Base-by-base conservation (phyloP, 192 early-diverging fungal species). In the Linnemannia elongata region DNA sequence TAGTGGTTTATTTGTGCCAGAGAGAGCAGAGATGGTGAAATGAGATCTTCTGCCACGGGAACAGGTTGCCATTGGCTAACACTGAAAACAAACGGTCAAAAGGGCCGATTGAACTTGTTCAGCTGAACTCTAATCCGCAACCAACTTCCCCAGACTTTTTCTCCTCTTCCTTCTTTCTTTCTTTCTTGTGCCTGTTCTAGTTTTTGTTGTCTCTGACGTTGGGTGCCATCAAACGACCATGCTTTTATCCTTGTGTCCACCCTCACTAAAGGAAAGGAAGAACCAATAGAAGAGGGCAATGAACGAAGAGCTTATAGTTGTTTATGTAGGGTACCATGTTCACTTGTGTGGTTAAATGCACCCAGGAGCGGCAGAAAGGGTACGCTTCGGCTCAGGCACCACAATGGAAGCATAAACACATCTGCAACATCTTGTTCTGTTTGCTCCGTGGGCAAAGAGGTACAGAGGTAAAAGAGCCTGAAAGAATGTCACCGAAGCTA, bases 61-160 rank as follows among this genome's bases (percentile, higher is more conserved):
- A 76, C 24, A 1, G 5, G 60, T 3, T 76, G 6, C 38, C 39
- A 76, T 76, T 76, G 75, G 75, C 55, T 27, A 38, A 6, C 36
- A 36, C 52, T 38, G 54, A 38, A 76, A 41, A 55, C 33, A 60
- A 76, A 68, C 57, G 38, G 60, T 35, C 60, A 66, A 66, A 66
- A 66, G 60, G 60, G 60, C 60, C 60, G 60, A 66, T 76, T 41
- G 57, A 54, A 57, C 57, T 6, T 27, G 24, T 38, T 27, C 18
- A 33, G 4, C 7, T 72, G 38, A 79, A 70, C 68, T 79, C 13
- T 70, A 71, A 54, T 79, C 13, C 39, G 24, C 41, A 18, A n/a
- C n/a, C 30, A 42, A 13, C 20, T 72, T 72, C 77, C 77, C 77
- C 77, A 79, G 77, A 55, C 69, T 79, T 79, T 79, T 72, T 47